Conservation (phyloP, 768 basidiomycete genomes). For the Gymnopilus junonius region DNA sequence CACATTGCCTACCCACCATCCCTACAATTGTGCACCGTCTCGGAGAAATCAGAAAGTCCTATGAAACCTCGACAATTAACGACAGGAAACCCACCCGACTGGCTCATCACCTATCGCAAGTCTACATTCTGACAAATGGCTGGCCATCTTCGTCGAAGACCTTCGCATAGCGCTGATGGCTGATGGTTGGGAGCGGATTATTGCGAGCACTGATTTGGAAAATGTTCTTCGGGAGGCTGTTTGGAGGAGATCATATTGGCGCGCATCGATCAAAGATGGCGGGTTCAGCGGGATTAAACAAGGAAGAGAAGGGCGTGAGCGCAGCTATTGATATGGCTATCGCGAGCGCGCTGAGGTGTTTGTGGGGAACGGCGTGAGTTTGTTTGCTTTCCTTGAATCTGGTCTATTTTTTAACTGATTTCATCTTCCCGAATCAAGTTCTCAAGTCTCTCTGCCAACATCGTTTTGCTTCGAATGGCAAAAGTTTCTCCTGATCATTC, state of each 20-base stretch:
- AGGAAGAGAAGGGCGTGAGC: slow-evolving; percentile 49
- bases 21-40: slow-evolving; percentile 45
- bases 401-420: not conserved
- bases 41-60: slow-evolving; percentile 35
- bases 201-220: slow-evolving; percentile 42
- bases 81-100: not conserved
- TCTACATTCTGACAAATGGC: slow-evolving; percentile 58
- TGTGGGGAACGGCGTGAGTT: slow-evolving; percentile 62
- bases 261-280: not conserved
- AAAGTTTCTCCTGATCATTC: slow-evolving; percentile 30
- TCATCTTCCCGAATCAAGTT: slow-evolving; percentile 32
- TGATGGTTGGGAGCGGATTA: slow-evolving; percentile 58
- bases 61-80: slow-evolving; percentile 12
- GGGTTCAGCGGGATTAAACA: slow-evolving; percentile 33
- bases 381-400: slow-evolving; percentile 5
- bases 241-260: not conserved
- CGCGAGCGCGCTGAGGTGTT: slow-evolving; percentile 62
- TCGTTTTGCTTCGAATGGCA: slow-evolving; percentile 49
- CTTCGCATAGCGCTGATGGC: slow-evolving; percentile 38
- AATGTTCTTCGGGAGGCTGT: not conserved
- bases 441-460: slow-evolving; percentile 55
- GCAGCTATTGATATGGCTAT: slow-evolving; percentile 67
- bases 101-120: slow-evolving; percentile 22
- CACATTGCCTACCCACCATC: slow-evolving; percentile 48
- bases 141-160: slow-evolving; percentile 45